Percentiles rank a stretch among this genome's conserved stretches.
Conservation (phyloP, 306 rosid species). For the Vigna reflexopilosa region DNA sequence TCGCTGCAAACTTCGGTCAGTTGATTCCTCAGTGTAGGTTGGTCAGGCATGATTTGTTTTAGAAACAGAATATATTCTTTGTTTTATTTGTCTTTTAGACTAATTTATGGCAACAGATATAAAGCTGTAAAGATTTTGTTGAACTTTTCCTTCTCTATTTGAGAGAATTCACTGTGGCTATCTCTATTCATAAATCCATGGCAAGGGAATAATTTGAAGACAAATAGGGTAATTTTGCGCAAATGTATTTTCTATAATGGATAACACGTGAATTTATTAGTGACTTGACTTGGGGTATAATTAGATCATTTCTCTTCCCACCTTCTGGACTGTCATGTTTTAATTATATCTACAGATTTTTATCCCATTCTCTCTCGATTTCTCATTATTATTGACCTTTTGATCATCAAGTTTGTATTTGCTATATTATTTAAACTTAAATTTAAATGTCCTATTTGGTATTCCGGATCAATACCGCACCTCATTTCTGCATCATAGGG, state of each 20-base stretch:
- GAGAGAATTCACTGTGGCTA: background rate
- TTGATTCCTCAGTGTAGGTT: conserved; percentile 46
- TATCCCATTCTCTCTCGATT: too few species aligned
- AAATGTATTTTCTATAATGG: background rate
- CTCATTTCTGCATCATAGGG: too few species aligned
- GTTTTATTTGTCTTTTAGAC: conserved; percentile 23
- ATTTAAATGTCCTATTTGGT: too few species aligned
- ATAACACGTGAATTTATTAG: background rate
- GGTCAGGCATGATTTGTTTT: conserved; percentile 36
- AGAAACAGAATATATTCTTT: background rate
- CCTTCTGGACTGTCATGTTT: too few species aligned
- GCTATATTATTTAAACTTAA: too few species aligned
- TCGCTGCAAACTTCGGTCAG: conserved; percentile 45
- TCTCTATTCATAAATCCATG: background rate
- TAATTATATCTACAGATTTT: too few species aligned
- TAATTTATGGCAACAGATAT: background rate
- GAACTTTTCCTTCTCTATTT: background rate
- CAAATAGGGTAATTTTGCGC: background rate
- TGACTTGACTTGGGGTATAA: too few species aligned
- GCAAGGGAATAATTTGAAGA: background rate
- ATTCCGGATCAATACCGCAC: too few species aligned
- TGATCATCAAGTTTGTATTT: too few species aligned
- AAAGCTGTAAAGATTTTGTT: background rate
- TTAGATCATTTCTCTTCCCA: too few species aligned
- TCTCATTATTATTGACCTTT: too few species aligned